Evolutionary conservation across 805 yeast species (phyloP).

Genomic region (Candida schatavii): DNA sequence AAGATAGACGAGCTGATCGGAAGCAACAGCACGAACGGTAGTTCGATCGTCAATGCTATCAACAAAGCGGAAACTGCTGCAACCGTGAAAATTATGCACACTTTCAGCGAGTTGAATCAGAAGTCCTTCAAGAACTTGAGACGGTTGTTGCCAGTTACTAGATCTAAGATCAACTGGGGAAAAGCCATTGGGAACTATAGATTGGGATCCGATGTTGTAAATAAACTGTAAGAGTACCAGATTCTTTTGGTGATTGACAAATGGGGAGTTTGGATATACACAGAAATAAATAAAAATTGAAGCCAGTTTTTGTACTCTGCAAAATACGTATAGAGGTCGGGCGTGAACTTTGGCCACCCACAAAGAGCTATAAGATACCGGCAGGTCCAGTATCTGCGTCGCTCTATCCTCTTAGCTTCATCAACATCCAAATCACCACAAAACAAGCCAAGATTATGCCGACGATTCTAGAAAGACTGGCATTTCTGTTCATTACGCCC

Average conservation of each 20-base stretch:
- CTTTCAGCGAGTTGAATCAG: slow-evolving; percentile 74
- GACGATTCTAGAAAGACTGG: slow-evolving; percentile 38
- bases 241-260: too few species aligned
- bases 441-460: slow-evolving; percentile 31
- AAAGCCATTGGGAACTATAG: slow-evolving; percentile 86
- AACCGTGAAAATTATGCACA: slow-evolving; percentile 57
- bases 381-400: too few species aligned
- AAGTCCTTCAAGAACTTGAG: slow-evolving; percentile 78
- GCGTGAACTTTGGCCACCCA: too few species aligned
- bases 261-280: too few species aligned
- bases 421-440: slow-evolving; percentile 37
- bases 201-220: slow-evolving; percentile 74
- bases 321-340: too few species aligned
- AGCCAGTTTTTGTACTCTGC: too few species aligned
- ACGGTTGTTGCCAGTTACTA: slow-evolving; percentile 87
- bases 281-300: too few species aligned
- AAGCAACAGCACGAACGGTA: slow-evolving; percentile 17
- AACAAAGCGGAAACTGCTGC: slow-evolving; percentile 54
- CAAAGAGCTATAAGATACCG: too few species aligned
- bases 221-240: slow-evolving; percentile 10
- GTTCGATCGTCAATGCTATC: slow-evolving; percentile 44
- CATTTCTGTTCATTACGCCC: slow-evolving; percentile 39
- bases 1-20: slow-evolving; percentile 22
- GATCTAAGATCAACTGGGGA: slow-evolving; percentile 94
- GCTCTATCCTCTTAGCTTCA: slow-evolving; percentile 25